Evolutionary conservation across 2,329 filamentous ascomycete genomes (phyloP).

Genomic region (Ilyonectria destructans): DNA sequence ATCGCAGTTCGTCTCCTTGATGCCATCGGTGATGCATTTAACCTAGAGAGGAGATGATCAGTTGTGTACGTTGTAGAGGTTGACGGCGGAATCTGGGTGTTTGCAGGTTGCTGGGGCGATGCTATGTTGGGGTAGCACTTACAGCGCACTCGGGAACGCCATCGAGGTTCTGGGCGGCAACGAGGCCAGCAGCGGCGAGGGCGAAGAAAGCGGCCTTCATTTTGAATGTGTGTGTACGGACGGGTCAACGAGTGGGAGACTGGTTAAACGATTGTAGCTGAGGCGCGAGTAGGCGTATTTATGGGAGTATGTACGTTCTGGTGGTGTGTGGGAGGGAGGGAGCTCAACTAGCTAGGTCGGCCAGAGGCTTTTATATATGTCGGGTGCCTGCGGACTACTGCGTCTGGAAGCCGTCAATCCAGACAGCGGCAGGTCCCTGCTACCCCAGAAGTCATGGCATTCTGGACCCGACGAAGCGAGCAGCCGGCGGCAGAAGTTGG

Average conservation of each 20-base stretch:
- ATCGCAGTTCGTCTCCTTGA: slow-evolving; percentile 57
- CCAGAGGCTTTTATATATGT: slow-evolving; percentile 3
- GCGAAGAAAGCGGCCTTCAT: slow-evolving; percentile 60
- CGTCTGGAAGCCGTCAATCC: neutral
- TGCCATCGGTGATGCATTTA: slow-evolving; percentile 55
- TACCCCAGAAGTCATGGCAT: slow-evolving; percentile 2
- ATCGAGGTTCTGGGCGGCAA: slow-evolving; percentile 57
- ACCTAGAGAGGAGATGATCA: slow-evolving; percentile 40
- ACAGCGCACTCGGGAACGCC: slow-evolving; percentile 60
- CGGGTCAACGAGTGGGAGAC: slow-evolving; percentile 15
- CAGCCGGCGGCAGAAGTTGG: neutral
- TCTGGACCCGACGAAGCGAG: neutral
- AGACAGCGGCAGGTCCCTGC: neutral
- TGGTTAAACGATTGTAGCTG: slow-evolving; percentile 26
- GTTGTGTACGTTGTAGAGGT: slow-evolving; percentile 11
- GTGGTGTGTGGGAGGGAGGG: neutral
- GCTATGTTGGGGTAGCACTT: slow-evolving; percentile 43
- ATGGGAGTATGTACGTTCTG: slow-evolving; percentile 3
- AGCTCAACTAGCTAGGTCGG: neutral
- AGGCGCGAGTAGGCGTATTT: neutral
- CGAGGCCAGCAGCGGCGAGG: slow-evolving; percentile 55
- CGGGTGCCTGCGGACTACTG: neutral
- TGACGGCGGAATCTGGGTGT: neutral
- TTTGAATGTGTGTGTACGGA: slow-evolving; percentile 40
- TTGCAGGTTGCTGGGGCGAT: neutral